A percentile compares a stretch with the other conserved stretches of the same genome.
These are phyloP conservation scores for Cupressus sempervirens DNA, from an alignment of 75 land plant genomes.

Conservation along the genomic window DNA sequence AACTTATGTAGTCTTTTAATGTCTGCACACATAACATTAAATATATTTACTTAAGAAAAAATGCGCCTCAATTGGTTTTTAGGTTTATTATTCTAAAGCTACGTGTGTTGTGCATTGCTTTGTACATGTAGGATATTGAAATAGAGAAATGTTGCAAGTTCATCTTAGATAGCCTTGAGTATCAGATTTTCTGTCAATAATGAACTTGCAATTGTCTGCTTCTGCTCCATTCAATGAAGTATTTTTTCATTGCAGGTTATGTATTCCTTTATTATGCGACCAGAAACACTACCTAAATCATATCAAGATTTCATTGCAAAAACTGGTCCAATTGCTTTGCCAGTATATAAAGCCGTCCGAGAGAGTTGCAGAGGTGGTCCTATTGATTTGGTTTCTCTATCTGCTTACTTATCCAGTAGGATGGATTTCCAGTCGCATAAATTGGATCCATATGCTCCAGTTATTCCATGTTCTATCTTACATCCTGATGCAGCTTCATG, in stretches of 20 bases:
- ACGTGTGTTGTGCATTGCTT: not conserved
- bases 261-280: conserved; percentile 98
- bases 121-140: not conserved
- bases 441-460: conserved; percentile 53
- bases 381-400: conserved; percentile 59
- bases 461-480: conserved; percentile 82
- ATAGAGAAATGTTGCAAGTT: not conserved
- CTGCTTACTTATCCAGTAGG: conserved; percentile 58
- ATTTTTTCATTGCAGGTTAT: conserved; percentile 62
- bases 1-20: not conserved
- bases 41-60: not conserved
- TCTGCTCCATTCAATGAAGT: not conserved
- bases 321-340: conserved; percentile 89
- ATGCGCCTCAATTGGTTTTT: not conserved
- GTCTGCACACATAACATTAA: not conserved
- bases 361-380: conserved; percentile 73
- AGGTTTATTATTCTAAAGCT: not conserved
- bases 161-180: not conserved
- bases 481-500: conserved; percentile 80
- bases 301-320: conserved; percentile 89
- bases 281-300: conserved; percentile 93
- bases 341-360: conserved; percentile 83
- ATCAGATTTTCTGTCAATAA: not conserved
- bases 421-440: conserved; percentile 25
- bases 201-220: not conserved